phyloP scores from a whole-genome alignment of 768 basidiomycete genomes.

The Omphalotus guepiniiformis region DNA sequence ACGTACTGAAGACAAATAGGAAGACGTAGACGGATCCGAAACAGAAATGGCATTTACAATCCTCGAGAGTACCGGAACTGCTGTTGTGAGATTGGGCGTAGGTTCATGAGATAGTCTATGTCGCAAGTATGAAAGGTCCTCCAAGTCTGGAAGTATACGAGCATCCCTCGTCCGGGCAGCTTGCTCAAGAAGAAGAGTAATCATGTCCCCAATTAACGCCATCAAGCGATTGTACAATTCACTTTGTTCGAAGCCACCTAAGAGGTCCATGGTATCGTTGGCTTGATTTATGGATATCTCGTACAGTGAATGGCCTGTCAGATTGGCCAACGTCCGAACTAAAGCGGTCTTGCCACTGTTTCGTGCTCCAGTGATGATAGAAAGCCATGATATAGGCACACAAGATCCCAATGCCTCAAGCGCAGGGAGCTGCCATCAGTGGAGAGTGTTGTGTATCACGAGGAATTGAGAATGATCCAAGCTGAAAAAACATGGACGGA shows the following conservation, averaged over 20 bases:
- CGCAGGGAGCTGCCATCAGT: constrained; percentile 47
- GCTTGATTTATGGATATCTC: constrained; percentile 81
- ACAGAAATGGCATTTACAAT: too few relatives aligned
- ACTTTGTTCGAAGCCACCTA: constrained; percentile 95
- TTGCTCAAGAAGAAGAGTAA: constrained; percentile 34
- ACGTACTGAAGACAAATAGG: background rate
- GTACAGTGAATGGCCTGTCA: constrained; percentile 62
- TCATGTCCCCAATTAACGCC: constrained; percentile 34
- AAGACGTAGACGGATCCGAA: too few relatives aligned
- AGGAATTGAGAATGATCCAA: constrained; percentile 73
- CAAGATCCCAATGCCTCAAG: constrained; percentile 76
- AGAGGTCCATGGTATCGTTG: constrained; percentile 89
- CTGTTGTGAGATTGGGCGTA: too few relatives aligned
- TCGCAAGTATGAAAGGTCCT: background rate
- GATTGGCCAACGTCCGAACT: constrained; percentile 62
- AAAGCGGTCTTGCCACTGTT: constrained; percentile 78
- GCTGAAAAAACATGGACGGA: constrained; percentile 36
- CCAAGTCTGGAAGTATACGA: background rate
- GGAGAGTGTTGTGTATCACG: constrained; percentile 44
- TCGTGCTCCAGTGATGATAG: constrained; percentile 78
- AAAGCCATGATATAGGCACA: constrained; percentile 75
- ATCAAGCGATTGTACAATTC: constrained; percentile 44
- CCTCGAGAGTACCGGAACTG: too few relatives aligned
- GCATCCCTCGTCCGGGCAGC: too few relatives aligned
- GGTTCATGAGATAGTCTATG: background rate